Evolutionary conservation across 352 stramenopile genomes (phyloP).

Genomic region (Phytophthora sp.): DNA sequence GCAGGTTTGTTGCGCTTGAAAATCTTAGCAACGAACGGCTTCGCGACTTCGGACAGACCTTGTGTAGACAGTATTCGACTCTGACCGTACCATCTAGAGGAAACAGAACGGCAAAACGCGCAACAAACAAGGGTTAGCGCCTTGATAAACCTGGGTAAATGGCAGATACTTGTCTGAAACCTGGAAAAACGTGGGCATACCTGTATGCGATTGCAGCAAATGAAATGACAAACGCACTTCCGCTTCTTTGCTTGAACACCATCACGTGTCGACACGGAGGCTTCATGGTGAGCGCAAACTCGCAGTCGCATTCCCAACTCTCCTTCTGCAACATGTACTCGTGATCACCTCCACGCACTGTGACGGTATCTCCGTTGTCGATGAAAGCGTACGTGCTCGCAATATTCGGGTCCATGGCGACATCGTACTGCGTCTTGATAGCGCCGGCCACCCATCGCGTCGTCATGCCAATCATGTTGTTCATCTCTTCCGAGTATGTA

Average conservation of each 20-base stretch:
- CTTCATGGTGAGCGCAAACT: slow-evolving; percentile 9
- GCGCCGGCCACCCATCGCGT: slow-evolving; percentile 2
- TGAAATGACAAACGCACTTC: slow-evolving; percentile 14
- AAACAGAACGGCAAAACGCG: background rate
- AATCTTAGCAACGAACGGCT: background rate
- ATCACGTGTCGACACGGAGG: slow-evolving; percentile 14
- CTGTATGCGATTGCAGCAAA: slow-evolving; percentile 7
- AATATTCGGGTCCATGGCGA: background rate
- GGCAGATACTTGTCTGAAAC: background rate
- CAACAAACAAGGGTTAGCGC: background rate
- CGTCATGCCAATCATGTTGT: background rate
- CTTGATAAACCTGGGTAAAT: background rate
- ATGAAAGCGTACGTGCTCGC: background rate
- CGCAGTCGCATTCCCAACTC: slow-evolving; percentile 1
- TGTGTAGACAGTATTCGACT: background rate
- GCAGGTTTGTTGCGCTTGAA: background rate
- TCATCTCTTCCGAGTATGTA: slow-evolving; percentile 1
- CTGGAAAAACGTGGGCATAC: background rate
- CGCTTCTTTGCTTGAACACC: slow-evolving; percentile 5
- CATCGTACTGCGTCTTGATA: slow-evolving; percentile 1
- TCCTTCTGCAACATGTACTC: slow-evolving; percentile 13
- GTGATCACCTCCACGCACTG: background rate
- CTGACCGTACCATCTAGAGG: background rate
- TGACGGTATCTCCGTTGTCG: background rate
- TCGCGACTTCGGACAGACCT: background rate